Evolutionary conservation across 1,284 basidiomycete species (phyloP).

Genomic region (Rhodofomes roseus): DNA sequence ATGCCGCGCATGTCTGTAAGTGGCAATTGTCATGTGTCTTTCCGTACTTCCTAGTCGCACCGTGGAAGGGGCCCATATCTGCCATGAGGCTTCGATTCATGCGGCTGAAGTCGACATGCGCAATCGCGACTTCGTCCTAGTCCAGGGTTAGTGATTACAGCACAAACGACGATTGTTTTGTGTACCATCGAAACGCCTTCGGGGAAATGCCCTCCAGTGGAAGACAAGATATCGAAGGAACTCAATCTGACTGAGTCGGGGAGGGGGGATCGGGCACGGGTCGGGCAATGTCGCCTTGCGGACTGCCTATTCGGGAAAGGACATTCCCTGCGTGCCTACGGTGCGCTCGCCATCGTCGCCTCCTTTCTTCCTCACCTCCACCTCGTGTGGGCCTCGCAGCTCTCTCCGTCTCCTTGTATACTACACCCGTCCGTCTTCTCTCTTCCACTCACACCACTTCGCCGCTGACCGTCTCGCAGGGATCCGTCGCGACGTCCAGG

Average conservation of each 20-base stretch:
- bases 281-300: neutral
- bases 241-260: too few species aligned
- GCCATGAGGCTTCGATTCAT: neutral
- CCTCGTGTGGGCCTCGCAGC: neutral
- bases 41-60: too few species aligned
- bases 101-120: too few species aligned
- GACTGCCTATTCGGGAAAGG: neutral
- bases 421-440: slow-evolving; percentile 1
- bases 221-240: too few species aligned
- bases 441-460: slow-evolving; percentile 1
- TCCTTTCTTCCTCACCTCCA: slow-evolving; percentile 3
- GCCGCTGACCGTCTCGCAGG: neutral
- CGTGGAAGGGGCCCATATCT: neutral
- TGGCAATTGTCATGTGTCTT: too few species aligned
- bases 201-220: too few species aligned
- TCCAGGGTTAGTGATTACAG: too few species aligned
- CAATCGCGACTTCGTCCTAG: too few species aligned
- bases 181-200: too few species aligned
- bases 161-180: too few species aligned
- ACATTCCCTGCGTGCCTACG: neutral
- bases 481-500: slow-evolving; percentile 1
- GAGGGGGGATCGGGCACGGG: neutral
- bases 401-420: neutral
- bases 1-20: too few species aligned
- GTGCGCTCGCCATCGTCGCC: neutral